These are phyloP conservation scores for Fusarium dlaminii DNA, from an alignment of 2,329 filamentous ascomycete genomes.

Conservation along the genomic window DNA sequence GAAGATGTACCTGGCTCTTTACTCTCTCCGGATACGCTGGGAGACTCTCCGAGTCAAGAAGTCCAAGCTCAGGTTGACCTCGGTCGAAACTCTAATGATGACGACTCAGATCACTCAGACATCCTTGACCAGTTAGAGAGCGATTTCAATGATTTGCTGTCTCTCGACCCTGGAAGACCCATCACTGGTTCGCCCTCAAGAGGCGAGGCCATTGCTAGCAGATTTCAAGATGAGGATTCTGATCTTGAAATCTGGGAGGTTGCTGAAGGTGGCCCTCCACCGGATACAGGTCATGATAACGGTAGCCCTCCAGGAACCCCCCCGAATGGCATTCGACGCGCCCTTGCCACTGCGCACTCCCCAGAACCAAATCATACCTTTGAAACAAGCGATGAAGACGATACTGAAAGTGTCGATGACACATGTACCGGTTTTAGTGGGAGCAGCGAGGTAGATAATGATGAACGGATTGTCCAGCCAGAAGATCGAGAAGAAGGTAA, in stretches of 20 bases:
- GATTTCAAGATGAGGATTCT: not conserved
- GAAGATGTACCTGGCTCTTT: not conserved
- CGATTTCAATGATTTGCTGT: not conserved
- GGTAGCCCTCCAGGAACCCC: not conserved
- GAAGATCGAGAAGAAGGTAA: not conserved
- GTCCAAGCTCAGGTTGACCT: not conserved
- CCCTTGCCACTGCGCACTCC: too few relatives aligned
- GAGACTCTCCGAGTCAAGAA: not conserved
- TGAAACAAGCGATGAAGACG: not conserved
- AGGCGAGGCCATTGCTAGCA: not conserved
- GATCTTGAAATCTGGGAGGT: not conserved
- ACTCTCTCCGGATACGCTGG: not conserved
- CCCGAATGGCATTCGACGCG: not conserved
- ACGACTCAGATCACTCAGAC: not conserved
- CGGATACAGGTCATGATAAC: not conserved
- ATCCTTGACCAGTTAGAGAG: not conserved
- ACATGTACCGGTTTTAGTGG: not conserved
- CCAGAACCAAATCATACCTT: too few relatives aligned
- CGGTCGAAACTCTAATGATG: not conserved
- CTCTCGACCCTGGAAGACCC: not conserved
- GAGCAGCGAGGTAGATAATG: not conserved
- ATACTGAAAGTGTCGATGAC: not conserved
- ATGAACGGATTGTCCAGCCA: not conserved
- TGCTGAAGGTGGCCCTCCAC: not conserved
- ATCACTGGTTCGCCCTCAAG: not conserved